Base-by-base conservation (phyloP, 2,329 filamentous ascomycete genomes). In the Trichoderma pleuroti region DNA sequence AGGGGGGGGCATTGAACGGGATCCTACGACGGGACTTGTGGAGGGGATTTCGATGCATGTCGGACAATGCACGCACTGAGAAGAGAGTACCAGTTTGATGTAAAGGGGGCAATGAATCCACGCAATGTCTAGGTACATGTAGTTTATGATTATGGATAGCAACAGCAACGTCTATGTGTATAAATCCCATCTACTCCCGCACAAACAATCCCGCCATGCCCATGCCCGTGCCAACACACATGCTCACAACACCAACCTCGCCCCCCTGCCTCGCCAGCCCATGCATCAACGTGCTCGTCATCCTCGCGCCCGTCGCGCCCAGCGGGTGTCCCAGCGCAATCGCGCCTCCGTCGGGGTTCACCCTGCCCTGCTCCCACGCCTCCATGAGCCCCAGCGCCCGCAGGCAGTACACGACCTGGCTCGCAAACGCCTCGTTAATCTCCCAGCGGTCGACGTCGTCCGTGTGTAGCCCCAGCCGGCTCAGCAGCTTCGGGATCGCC, bases 261-360 rank as follows among this genome's bases (percentile, higher is more conserved):
- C 92, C 86, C 1, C 89, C 92, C 81, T 81, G 88, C 83, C 88
- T 92, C 77, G 84, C 91, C 86, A 81, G 87, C 79, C 83, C 97
- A 78, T 84, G 88, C 76, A 86, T 75, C 74, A 95, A 80, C 64
- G 92, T 95, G 61, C 89, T 89, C 76, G 94, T 82, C 86, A 97
- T 91, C 74, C 94, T 86, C 34, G 92, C 93, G 39, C 93, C 93
- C 6, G 94, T 98, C 36, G 94, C 94, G 60, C 95, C 94, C 1
- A 98, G 86, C 7, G 94, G 94, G 80, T 98, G 95, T 1, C 95
- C 95, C 28, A 98, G 83, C n/a, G 95, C 94, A 80, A 98, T 97
- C 3, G 94, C 95, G 36, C 95, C 94, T 72, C 95, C 95, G 76
- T 97, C 94, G 0, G 93, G 93, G 82, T 98, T 98, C 21, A 98